Evolutionary conservation across 441 rosid species (phyloP), one percentile per base, ranked within the genome.

Genomic region (Gossypium gossypioides): DNA sequence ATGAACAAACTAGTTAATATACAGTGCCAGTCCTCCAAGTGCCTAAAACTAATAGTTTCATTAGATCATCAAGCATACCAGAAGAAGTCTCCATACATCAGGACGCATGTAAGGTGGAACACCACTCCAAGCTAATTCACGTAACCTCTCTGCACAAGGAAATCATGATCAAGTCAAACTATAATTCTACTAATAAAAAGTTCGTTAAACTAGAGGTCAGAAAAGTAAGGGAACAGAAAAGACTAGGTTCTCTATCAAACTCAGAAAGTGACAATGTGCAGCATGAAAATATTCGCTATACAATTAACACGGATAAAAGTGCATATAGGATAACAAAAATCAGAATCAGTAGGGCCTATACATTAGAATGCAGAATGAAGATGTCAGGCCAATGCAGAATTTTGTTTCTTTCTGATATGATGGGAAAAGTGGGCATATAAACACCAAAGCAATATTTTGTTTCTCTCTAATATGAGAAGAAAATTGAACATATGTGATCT

Each of bases 91-190:
- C 99, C 99, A 95, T 62, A 90, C 84, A 18, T 78, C 84, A 34
- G 99, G 97, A 9, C 99, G 92, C 98, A 95, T 95, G 72, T 92
- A 88, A 61, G 94, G 88, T 65, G 99, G 97, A 42, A 95, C 78
- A 80, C 99, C 99, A 84, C 93, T 95, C 99, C 99, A 95, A 40
- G 98, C 92, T 72, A 95, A 76, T 79, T 91, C 98, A 1, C 96
- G 97, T 82, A 95, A 79, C 78, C 83, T 89, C 61, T 95, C 99
- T 95, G 85, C 81, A 82, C 42, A 21, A 42, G 3, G 25, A 24
- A 61, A 34, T 44, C 24, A 73, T 27, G 63, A 16, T 24, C 25
- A 71, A 51, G 77, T 52, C 37, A 22, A 32, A 71, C 37, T 32
- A 69, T 3, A n/a, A 55, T 60, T 27, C 27, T 58, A 59, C 32